A percentile compares a stretch with the other conserved stretches of the same genome.
phyloP scores from a whole-genome alignment of 192 early-diverging fungal species.

The Phycomyces nitens region DNA sequence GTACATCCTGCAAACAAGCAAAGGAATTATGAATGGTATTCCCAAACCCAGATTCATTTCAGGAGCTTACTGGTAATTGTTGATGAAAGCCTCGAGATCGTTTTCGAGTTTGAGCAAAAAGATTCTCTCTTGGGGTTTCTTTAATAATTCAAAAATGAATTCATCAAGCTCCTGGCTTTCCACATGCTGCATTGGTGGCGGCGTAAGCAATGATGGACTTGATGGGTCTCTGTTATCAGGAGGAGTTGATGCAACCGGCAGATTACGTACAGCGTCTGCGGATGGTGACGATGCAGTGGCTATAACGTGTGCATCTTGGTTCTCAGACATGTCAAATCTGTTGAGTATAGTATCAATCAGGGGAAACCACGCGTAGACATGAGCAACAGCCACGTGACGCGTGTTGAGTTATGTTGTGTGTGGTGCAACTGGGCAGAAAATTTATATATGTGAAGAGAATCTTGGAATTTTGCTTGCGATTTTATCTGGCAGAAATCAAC shows the following conservation, averaged over 20 bases:
- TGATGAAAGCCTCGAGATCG: constrained; percentile 59
- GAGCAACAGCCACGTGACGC: not conserved
- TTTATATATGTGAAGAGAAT: no score
- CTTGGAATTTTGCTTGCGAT: no score
- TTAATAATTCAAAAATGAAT: constrained; percentile 59
- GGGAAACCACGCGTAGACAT: constrained; percentile 1
- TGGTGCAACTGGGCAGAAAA: no score
- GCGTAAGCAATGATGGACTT: no score
- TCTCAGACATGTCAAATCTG: constrained; percentile 5
- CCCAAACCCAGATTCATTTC: not conserved
- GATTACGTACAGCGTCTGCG: not conserved
- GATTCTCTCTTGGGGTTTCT: constrained; percentile 58
- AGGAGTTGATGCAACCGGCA: not conserved
- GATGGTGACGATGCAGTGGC: constrained; percentile 1
- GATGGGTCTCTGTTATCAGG: not conserved
- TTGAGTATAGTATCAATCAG: constrained; percentile 3
- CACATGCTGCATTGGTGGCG: not conserved
- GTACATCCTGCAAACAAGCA: constrained; percentile 39
- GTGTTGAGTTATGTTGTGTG: no score
- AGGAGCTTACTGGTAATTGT: constrained; percentile 49
- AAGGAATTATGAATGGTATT: not conserved
- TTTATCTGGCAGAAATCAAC: no score
- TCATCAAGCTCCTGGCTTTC: constrained; percentile 42
- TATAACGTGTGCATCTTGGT: constrained; percentile 1
- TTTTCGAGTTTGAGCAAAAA: constrained; percentile 68